These are phyloP conservation scores for Xylariaceae sp. DNA, from an alignment of 2,329 filamentous ascomycete species.

Conservation along the genomic window DNA sequence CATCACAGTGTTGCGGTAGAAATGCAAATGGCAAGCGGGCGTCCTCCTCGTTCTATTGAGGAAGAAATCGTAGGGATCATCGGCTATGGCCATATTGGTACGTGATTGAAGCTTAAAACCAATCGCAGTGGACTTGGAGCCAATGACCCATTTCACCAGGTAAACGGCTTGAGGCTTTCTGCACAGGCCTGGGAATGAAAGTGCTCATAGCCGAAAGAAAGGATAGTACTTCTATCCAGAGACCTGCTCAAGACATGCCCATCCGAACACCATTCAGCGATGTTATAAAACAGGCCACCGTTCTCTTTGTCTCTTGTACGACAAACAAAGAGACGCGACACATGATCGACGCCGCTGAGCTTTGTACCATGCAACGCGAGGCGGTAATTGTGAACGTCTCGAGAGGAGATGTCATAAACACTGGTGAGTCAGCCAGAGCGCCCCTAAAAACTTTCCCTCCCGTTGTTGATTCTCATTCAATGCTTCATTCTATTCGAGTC, in stretches of 20 bases:
- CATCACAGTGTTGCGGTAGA: slow-evolving; percentile 25
- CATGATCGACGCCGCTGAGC: slow-evolving; percentile 31
- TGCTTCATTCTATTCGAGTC: too few species aligned
- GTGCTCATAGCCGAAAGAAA: slow-evolving; percentile 34
- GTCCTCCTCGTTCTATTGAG: slow-evolving; percentile 24
- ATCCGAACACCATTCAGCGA: slow-evolving; percentile 28
- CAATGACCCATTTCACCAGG: slow-evolving; percentile 16
- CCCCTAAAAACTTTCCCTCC: background rate
- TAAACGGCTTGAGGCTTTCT: slow-evolving; percentile 29
- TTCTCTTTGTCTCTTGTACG: slow-evolving; percentile 32
- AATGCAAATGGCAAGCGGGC: slow-evolving; percentile 29
- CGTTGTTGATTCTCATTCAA: background rate
- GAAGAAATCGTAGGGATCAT: slow-evolving; percentile 32
- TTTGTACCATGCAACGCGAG: slow-evolving; percentile 30
- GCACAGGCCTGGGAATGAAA: slow-evolving; percentile 33
- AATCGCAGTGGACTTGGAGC: background rate
- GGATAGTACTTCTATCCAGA: background rate
- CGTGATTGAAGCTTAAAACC: background rate
- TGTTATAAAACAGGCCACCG: slow-evolving; percentile 27
- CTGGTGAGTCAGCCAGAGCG: background rate
- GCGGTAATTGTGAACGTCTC: slow-evolving; percentile 34
- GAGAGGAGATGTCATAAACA: slow-evolving; percentile 31
- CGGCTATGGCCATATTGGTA: slow-evolving; percentile 31
- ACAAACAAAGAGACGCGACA: slow-evolving; percentile 20
- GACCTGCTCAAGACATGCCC: background rate